phyloP scores from a whole-genome alignment of 164 flowering plant genomes.

The Protea cynaroides region DNA sequence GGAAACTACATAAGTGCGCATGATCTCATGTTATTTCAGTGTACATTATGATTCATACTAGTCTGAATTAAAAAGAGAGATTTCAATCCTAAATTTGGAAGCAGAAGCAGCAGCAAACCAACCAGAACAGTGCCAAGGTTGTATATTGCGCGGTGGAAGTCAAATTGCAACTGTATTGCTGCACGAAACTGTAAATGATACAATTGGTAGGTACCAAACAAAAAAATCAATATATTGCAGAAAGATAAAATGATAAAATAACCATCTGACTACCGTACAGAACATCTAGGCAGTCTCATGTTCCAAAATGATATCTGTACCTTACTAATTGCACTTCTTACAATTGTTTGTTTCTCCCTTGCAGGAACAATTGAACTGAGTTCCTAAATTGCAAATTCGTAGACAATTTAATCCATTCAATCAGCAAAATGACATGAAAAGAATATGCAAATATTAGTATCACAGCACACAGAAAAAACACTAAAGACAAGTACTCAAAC shows the following conservation, averaged over 20 bases:
- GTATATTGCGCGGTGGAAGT: conserved; percentile 97
- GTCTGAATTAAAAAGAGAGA: too few relatives aligned
- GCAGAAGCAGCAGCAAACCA: conserved; percentile 22
- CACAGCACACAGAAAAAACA: neutral
- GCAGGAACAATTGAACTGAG: conserved; percentile 95
- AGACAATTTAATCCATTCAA: conserved; percentile 1
- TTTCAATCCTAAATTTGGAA: conserved; percentile 5
- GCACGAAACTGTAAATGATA: conserved; percentile 72
- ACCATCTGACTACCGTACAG: conserved; percentile 4
- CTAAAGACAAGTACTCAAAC: neutral
- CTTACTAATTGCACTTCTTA: conserved; percentile 90
- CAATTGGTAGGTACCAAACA: conserved; percentile 10
- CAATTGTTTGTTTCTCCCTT: conserved; percentile 86
- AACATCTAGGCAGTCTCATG: conserved; percentile 11
- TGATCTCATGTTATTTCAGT: neutral
- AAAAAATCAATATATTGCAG: too few relatives aligned
- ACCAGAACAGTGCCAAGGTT: conserved; percentile 99
- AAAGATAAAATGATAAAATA: neutral
- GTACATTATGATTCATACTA: too few relatives aligned
- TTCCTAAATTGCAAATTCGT: conserved; percentile 48
- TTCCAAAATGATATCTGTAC: conserved; percentile 35
- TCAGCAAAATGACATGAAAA: neutral
- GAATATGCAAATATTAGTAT: neutral
- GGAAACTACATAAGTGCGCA: neutral
- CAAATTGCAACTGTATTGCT: conserved; percentile 91